These are phyloP conservation scores for Metschnikowia lachancei DNA, from an alignment of 805 yeast species.

Conservation along the genomic window DNA sequence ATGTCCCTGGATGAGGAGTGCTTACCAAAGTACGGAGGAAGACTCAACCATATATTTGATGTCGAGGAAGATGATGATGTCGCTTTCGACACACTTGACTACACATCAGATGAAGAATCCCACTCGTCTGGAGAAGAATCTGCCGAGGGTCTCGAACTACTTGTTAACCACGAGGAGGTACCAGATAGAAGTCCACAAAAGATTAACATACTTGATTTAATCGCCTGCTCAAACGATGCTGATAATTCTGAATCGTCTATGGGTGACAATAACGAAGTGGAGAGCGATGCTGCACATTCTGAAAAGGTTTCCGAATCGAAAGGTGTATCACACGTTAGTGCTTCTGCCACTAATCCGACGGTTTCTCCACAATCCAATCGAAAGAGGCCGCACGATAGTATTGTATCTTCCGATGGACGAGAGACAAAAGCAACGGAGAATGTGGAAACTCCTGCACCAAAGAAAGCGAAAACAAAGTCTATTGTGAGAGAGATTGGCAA, in stretches of 20 bases:
- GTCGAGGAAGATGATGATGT: slow-evolving; percentile 1
- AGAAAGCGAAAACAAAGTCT: slow-evolving; percentile 19
- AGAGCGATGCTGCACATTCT: neutral
- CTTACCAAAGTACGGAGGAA: neutral
- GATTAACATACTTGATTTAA: neutral
- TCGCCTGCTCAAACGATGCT: neutral
- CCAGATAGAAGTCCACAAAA: neutral
- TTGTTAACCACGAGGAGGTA: neutral
- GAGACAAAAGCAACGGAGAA: neutral
- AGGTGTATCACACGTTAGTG: too few relatives aligned
- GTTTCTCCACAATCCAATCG: neutral
- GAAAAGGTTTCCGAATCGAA: neutral
- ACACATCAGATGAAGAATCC: neutral
- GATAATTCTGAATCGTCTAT: neutral
- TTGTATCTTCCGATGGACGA: neutral
- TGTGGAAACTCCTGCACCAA: slow-evolving; percentile 1
- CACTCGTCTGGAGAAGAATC: neutral
- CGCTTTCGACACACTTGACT: slow-evolving; percentile 1
- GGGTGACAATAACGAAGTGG: too few relatives aligned
- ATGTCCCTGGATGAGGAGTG: neutral
- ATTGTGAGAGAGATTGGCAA: slow-evolving; percentile 32
- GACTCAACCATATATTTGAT: neutral
- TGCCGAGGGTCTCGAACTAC: neutral
- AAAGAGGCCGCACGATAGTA: slow-evolving; percentile 1
- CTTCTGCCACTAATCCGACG: neutral